Evolutionary conservation across 129 eudicot species (phyloP), one percentile per base, ranked within the genome.

Genomic region (Flaveria ramosissima): DNA sequence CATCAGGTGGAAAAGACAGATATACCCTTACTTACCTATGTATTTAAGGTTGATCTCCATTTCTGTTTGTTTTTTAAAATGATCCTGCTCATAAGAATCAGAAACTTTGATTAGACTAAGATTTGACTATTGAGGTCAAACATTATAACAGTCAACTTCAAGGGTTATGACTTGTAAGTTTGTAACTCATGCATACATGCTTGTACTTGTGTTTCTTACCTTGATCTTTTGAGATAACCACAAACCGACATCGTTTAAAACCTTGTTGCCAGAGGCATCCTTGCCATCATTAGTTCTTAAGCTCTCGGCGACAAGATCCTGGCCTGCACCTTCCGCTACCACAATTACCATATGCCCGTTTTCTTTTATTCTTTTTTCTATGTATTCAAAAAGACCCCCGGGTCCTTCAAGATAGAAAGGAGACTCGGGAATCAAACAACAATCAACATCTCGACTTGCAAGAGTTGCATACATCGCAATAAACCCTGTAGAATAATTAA

Each of bases 401-500:
- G 81, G 83, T 24, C 99, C 99, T 78, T 95, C 97, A 10, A 95
- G 91, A 80, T 86, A 95, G 83, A 95, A 95, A 21, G 99, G 99
- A 9, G 99, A 92, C 80, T 95, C 99, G 1, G 99, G 99, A 52
- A 95, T 95, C 69, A 95, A 85, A 83, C 99, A 95, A 72, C 96
- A 92, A 61, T 95, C 99, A 39, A 92, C 99, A 73, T 95, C 99
- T 77, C 99, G 89, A 78, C 95, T 95, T 41, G 99, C 99, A 67
- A 95, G 92, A 20, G 97, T 88, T 24, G 99, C 99, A 77, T 92
- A 86, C 97, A 95, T 95, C 24, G 99, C 99, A 73, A 95, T 95
- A 70, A 89, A 95, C 73, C 99, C 99, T 95, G 91, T 15, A 2
- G 15, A 30, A 11, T 27, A 7, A 60, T 10, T 63, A 1, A 63